Conservation (phyloP, 208 protist species). For the Herpetomonas samuelpessoai region DNA sequence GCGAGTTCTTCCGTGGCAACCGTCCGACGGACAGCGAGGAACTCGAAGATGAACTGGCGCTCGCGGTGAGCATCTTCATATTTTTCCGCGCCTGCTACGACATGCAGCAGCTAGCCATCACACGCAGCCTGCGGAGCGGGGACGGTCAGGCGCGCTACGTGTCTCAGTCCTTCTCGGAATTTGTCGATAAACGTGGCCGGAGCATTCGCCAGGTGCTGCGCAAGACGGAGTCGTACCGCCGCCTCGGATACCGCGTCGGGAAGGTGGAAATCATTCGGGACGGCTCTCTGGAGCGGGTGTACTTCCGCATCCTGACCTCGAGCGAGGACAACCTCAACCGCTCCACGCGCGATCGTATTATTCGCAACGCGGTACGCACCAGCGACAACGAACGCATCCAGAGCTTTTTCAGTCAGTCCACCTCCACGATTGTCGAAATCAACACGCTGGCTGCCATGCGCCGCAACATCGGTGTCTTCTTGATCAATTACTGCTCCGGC, state of each 20-base stretch:
- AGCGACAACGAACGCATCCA: conserved; percentile 61
- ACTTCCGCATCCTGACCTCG: conserved; percentile 53
- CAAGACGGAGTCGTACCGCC: conserved; percentile 27
- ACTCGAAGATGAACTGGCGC: conserved; percentile 46
- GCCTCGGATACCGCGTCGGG: conserved; percentile 40
- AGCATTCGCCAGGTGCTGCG: conserved; percentile 46
- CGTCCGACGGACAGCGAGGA: conserved; percentile 33
- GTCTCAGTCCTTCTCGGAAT: conserved; percentile 24
- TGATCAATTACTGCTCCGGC: conserved; percentile 39
- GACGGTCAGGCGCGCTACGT: conserved; percentile 4
- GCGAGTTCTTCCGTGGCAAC: conserved; percentile 35
- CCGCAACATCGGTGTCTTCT: conserved; percentile 19
- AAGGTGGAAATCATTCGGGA: conserved; percentile 62
- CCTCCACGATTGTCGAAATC: conserved; percentile 51
- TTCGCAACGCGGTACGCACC: conserved; percentile 35
- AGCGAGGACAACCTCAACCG: conserved; percentile 37
- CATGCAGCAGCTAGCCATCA: conserved; percentile 35
- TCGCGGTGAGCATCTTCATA: conserved; percentile 54
- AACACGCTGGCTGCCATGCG: conserved; percentile 42
- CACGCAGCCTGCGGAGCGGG: conserved; percentile 5
- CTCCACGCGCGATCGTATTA: conserved; percentile 25
- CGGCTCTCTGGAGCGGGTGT: conserved; percentile 57
- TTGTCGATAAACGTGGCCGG: conserved; percentile 43
- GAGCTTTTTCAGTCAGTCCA: conserved; percentile 43
- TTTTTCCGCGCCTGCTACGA: conserved; percentile 63